A percentile compares a stretch with the other conserved stretches of the same genome.
These are phyloP conservation scores for Carex kokanica DNA, from an alignment of 176 grass and related monocot genomes.

Conservation along the genomic window DNA sequence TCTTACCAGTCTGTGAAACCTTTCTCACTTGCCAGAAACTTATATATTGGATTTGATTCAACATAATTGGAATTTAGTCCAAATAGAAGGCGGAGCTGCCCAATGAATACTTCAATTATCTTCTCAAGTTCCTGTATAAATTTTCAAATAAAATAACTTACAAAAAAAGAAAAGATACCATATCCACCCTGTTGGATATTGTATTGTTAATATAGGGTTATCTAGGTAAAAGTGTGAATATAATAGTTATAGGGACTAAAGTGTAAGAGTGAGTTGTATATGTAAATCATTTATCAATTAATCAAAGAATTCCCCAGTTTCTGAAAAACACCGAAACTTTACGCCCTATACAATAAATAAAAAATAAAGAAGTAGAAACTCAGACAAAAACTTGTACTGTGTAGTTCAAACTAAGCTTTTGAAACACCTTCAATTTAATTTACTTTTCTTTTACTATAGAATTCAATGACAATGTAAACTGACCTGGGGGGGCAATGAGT, in stretches of 20 bases:
- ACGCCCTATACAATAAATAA: not conserved
- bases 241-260: too few species aligned
- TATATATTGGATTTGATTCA: slow-evolving; percentile 36
- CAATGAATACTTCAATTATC: slow-evolving; percentile 75
- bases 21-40: slow-evolving; percentile 74
- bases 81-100: slow-evolving; percentile 86
- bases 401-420: not conserved
- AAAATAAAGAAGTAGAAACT: not conserved
- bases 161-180: slow-evolving; percentile 31
- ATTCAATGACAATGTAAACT: slow-evolving; percentile 20
- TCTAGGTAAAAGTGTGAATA: too few species aligned
- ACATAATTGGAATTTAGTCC: slow-evolving; percentile 67
- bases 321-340: too few species aligned
- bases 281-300: too few species aligned
- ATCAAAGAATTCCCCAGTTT: too few species aligned
- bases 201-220: too few species aligned
- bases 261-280: too few species aligned
- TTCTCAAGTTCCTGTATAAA: slow-evolving; percentile 86
- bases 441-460: not conserved
- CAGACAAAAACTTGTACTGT: not conserved
- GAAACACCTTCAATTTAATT: not conserved
- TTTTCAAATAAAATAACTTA: slow-evolving; percentile 26
- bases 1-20: slow-evolving; percentile 88
- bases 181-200: too few species aligned
- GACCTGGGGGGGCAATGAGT: slow-evolving; percentile 67